Base-by-base conservation (phyloP, 306 rosid genomes). In the Cicer cuneatum region DNA sequence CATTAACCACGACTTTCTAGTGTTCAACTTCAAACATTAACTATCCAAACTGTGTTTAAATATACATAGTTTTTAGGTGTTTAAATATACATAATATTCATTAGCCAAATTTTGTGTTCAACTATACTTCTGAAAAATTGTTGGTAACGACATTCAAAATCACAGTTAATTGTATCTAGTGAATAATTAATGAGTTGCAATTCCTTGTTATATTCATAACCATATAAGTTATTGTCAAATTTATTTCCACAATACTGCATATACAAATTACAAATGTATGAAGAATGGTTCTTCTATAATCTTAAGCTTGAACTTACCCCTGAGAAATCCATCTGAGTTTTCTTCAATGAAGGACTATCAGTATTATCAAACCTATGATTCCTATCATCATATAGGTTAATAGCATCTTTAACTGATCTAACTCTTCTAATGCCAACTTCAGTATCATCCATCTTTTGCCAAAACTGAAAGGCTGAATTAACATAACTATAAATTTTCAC, bases 361-460 rank as follows among this genome's bases (percentile, higher is more conserved):
- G 1, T 57, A 72, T 80, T 83, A 40, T 16, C 75, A 75, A 47
- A 69, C 78, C 54, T 84, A 75, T 88, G 89, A 74, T 85, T 72
- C 78, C 66, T 84, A 77, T 88, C 92, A 77, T 85, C 95, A 72
- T 33, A 86, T 5, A 81, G 68, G 72, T 72, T 85, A 65, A 82
- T 76, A 45, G 88, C 85, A 54, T 77, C 87, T 75, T 83, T 87
- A 51, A 87, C 88, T 48, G 91, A 78, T 67, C 92, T 88, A 71
- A 76, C 78, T 83, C 84, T 85, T 83, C 83, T 82, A 18, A 57
- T 40, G 46, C 83, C 83, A 71, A 73, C 42, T 70, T 79, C 77
- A 60, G 78, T 77, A 54, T 84, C 87, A 72, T 86, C 92, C 97
- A 91, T 79, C 75, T 58, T 46, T 75, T 39, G 8, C 42, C 54